Evolutionary conservation across 805 yeast species (phyloP).

Genomic region (Trichomonascus vanleenenianus): DNA sequence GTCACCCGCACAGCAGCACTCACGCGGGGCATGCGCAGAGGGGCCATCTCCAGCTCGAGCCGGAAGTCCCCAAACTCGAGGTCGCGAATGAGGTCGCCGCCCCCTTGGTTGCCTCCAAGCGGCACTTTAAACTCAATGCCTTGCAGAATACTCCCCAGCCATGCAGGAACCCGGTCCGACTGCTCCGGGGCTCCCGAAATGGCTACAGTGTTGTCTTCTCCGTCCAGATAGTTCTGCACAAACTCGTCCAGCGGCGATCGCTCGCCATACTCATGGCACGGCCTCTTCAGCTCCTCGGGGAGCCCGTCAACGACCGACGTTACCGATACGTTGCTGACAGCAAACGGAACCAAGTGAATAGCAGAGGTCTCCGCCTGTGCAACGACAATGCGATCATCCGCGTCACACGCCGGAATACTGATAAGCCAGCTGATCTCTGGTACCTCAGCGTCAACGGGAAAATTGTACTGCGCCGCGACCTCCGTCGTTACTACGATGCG

Average conservation of each 20-base stretch:
- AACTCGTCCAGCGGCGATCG: conserved; percentile 25
- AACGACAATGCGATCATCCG: conserved; percentile 6
- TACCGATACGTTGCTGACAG: conserved; percentile 13
- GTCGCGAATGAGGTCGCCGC: conserved; percentile 23
- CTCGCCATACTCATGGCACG: conserved; percentile 18
- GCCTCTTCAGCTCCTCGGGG: conserved; percentile 16
- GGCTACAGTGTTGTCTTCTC: conserved; percentile 16
- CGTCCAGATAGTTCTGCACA: conserved; percentile 21
- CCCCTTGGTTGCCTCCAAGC: conserved; percentile 18
- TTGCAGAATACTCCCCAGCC: conserved; percentile 14
- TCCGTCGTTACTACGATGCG: conserved; percentile 4
- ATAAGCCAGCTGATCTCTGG: conserved; percentile 25
- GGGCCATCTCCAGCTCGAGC: conserved; percentile 13
- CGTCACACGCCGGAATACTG: conserved; percentile 24
- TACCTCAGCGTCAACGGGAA: conserved; percentile 15
- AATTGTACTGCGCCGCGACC: conserved; percentile 4
- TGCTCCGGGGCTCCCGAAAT: conserved; percentile 15
- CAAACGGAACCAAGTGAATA: conserved; percentile 9
- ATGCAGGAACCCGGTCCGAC: conserved; percentile 11
- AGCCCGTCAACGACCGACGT: conserved; percentile 12
- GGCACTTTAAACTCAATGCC: conserved; percentile 10
- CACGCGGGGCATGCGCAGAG: conserved; percentile 12
- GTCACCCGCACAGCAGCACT: conserved; percentile 23
- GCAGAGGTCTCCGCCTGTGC: conserved; percentile 14
- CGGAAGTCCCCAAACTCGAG: conserved; percentile 21